Base-by-base conservation (phyloP, 306 rosid species). In the Vigna angularis region DNA sequence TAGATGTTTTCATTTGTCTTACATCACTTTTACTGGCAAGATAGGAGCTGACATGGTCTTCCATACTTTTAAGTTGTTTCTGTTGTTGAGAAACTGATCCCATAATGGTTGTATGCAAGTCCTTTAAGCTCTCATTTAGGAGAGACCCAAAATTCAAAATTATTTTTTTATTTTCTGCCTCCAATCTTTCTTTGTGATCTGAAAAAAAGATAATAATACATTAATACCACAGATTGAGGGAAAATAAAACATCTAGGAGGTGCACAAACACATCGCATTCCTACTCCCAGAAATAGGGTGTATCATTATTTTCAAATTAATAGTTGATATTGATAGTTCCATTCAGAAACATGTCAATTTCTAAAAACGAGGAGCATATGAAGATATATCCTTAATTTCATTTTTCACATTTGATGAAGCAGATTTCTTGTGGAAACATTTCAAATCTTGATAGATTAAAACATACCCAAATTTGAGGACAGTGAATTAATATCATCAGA, bases 81-180 rank as follows among this genome's bases (percentile, higher is more conserved):
- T 90, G 88, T 70, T 92, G 98, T 83, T 90, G 96, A 76, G 89
- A 85, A 81, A 91, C 84, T 30, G 97, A 92, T 55, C 91, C 97
- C 18, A 84, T 44, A 68, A 95, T 83, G 80, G 86, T 80, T 28
- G 79, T 78, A 69, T 92, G 98, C 73, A 95, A 89, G 70, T 85
- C 89, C 82, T 88, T 89, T 50, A 95, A 71, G 79, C 87, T 77
- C 72, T 70, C 89, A 80, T 88, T 89, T 28, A 95, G 89, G 78
- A 87, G 87, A 75, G 93, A 95, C 22, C 89, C 88, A 72, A 95
- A 95, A 75, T 83, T 85, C 82, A 79, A 68, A 59, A 95, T 86
- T 81, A 85, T 74, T 55, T 79, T 87, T 72, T 86, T 79, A 84
- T 95, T 93, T 83, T 86, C 94, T 72, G 85, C 71, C 81, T 90